Evolutionary conservation across 163 green algal genomes (phyloP), one percentile per base, ranked within the genome.

Genomic region (Chlorella variabilis): DNA sequence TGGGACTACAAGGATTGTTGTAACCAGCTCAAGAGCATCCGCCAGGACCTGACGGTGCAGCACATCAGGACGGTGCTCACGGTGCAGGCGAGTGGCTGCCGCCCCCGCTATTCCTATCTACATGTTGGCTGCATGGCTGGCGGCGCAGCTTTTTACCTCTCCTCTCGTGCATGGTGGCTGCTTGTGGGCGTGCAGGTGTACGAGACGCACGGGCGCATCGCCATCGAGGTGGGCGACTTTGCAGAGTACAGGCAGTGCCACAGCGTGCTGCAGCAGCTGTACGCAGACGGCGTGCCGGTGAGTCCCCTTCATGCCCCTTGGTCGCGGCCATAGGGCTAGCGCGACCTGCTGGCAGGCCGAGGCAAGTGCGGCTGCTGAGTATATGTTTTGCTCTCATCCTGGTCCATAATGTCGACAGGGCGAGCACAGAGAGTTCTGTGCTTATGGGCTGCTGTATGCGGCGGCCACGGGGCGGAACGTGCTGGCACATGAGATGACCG

Each of bases 21-120:
- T 36, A 83, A 89, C 71, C 91, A 96, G 88, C 92, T 96, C 36
- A 96, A 96, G 83, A 80, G 73, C 6, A 94, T 96, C 27, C 87
- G 93, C 11, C 92, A 96, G 87, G 93, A 96, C 80, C 84, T 95
- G 4, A 95, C 92, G 0, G 92, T 96, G 68, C 92, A 96, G 84
- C 87, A 91, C 42, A 78, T 94, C 0, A 79, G 77, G 0, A 85
- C 84, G 49, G 1, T 15, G 29, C 70, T 95, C 25, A 86, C 91
- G 25, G 86, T 91, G 48, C 70, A 89, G 21, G 89, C 86, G 48
- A 95, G 45, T 90, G 93, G 78, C 29, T 76, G 76, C 29, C 20
- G 61, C 29, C 20, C 5, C 8, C n/a, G n/a, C n/a, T n/a, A n/a
- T n/a, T n/a, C n/a, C n/a, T n/a, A n/a, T n/a, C n/a, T n/a, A n/a